These are phyloP conservation scores for Dothiorella sarmentorum DNA, from an alignment of 2,329 filamentous ascomycete genomes.

Conservation along the genomic window DNA sequence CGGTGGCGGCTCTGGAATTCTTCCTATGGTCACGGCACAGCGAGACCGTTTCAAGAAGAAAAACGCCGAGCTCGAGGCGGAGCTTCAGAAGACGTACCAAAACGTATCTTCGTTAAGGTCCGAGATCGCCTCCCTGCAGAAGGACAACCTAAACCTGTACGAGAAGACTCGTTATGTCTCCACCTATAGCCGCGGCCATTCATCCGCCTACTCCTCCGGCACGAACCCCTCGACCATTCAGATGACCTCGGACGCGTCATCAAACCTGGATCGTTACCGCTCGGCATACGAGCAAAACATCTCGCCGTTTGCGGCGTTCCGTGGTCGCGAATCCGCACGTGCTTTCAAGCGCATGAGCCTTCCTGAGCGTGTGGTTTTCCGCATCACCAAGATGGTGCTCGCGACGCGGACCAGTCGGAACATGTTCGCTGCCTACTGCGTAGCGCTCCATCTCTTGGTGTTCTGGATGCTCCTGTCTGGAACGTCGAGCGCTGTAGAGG, in stretches of 20 bases:
- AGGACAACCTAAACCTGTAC: constrained; percentile 92
- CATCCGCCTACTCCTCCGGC: constrained; percentile 54
- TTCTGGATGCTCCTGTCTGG: constrained; percentile 86
- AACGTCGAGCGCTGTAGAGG: constrained; percentile 64
- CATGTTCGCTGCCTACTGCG: constrained; percentile 86
- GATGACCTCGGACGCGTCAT: constrained; percentile 57
- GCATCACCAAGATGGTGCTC: constrained; percentile 84
- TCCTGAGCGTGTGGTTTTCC: constrained; percentile 85
- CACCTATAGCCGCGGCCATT: constrained; percentile 76
- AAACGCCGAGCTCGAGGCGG: constrained; percentile 84
- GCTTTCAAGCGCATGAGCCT: constrained; percentile 92
- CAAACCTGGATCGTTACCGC: constrained; percentile 78
- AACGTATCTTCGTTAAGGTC: constrained; percentile 82
- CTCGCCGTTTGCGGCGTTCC: constrained; percentile 91
- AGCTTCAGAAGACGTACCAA: constrained; percentile 79
- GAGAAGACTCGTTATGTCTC: constrained; percentile 97
- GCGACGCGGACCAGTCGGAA: constrained; percentile 89
- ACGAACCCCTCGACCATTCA: constrained; percentile 71
- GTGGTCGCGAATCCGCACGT: constrained; percentile 85
- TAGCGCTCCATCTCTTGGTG: constrained; percentile 82
- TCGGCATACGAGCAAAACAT: constrained; percentile 93
- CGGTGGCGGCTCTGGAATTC: constrained; percentile 77
- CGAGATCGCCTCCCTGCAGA: constrained; percentile 87
- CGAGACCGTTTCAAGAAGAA: constrained; percentile 97
- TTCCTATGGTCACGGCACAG: constrained; percentile 98